Evolutionary conservation across 495 filamentous ascomycete genomes (phyloP).

Genomic region (Mytilinidion resinicola): DNA sequence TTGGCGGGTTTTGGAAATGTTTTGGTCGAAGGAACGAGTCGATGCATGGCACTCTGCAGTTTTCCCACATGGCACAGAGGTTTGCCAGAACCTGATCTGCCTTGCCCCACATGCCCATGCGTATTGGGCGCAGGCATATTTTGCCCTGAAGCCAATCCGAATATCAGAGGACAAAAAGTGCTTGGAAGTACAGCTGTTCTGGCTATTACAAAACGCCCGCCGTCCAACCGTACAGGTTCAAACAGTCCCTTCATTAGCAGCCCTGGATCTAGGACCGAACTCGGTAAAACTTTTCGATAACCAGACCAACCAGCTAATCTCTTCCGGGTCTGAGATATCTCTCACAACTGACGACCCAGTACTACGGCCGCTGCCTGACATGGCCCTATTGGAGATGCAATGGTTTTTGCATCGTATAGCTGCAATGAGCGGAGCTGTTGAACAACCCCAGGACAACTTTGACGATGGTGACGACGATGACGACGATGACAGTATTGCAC

Average conservation of each 20-base stretch:
- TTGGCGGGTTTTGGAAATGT: not conserved
- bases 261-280: not conserved
- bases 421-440: too few relatives aligned
- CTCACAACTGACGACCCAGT: too few relatives aligned
- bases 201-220: too few relatives aligned
- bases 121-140: not conserved
- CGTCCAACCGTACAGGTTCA: too few relatives aligned
- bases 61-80: not conserved
- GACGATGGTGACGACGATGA: not conserved
- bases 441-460: not conserved
- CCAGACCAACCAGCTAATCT: not conserved
- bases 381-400: slow-evolving; percentile 2
- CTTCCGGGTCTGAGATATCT: not conserved
- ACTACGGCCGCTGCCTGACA: not conserved
- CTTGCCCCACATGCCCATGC: not conserved
- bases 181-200: not conserved
- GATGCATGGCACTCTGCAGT: not conserved
- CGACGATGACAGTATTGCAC: not conserved
- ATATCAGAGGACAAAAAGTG: not conserved
- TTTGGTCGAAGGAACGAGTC: not conserved
- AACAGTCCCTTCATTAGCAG: too few relatives aligned
- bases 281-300: not conserved
- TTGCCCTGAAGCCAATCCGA: not conserved
- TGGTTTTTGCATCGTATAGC: slow-evolving; percentile 1
- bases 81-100: not conserved